Evolutionary conservation across 495 filamentous ascomycete genomes (phyloP), one percentile per base, ranked within the genome.

Genomic region (Penicillium diatomitis): DNA sequence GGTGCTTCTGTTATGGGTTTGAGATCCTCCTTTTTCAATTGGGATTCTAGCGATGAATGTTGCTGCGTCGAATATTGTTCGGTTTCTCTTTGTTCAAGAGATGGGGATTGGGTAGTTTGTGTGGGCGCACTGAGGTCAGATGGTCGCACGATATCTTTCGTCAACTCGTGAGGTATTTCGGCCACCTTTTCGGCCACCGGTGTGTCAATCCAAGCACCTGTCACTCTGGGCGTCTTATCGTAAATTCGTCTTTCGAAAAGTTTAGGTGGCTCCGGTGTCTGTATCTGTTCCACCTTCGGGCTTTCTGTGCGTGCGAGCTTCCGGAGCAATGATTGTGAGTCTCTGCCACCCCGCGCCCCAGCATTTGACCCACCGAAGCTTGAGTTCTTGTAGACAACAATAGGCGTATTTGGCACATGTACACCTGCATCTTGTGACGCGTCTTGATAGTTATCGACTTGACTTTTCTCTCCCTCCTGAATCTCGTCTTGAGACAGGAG

Each of bases 261-360:
- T 47, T 75, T 82, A 33, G 66, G 63, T 34, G 61, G 56, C 41
- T 76, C 71, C 9, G 62, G 63, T 27, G 61, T 59, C 27, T 61
- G 54, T 8, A 51, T 46, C 11, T 67, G 63, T 34, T 60, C 51
- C 4, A 47, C 7, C 29, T 52, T 63, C 11, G 62, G 69, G 54
- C 76, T 85, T 20, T 82, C 76, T 12, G 77, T 76, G 56, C 80
- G 71, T 3, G 84, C 80, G 5, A 90, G 69, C 45, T 72, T 77
- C 42, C 77, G 77, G 49, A 88, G 71, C 32, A 88, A 62, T 46
- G 84, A 80, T 32, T 77, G 76, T 0, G 86, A 86, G 54, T 87
- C 85, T 43, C 78, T 71, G 47, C 85, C 85, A 56, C 86, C 85
- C 44, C 78, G 72, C 47, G 68, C 69, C 11, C 57, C 51, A 7